Conservation (phyloP, 208 protist species). For the Kentomonas sorsogonicus region DNA sequence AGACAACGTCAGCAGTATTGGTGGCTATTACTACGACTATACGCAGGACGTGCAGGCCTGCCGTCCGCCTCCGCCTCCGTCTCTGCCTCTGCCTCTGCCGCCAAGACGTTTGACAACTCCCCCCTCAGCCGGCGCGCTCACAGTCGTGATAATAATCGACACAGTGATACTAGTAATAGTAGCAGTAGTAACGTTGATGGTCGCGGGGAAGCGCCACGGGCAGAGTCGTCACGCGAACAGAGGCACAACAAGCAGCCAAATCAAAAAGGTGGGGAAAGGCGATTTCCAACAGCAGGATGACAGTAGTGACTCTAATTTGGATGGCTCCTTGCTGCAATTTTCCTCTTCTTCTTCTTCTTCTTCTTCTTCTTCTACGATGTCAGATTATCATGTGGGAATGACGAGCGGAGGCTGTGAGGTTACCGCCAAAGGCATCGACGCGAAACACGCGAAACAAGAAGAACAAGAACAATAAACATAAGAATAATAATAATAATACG, state of each 20-base stretch:
- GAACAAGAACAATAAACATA: background rate
- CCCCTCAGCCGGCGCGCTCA: background rate
- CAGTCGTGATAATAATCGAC: background rate
- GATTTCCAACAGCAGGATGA: background rate
- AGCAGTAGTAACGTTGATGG: background rate
- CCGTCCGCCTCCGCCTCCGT: background rate
- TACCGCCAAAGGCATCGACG: too few species aligned
- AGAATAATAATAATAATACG: conserved; percentile 5
- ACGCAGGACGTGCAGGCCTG: background rate
- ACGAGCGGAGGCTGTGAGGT: too few species aligned
- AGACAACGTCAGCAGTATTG: too few species aligned
- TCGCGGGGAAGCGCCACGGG: background rate
- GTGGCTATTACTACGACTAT: background rate
- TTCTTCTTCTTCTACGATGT: too few species aligned
- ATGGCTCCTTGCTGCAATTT: background rate
- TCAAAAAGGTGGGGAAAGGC: background rate
- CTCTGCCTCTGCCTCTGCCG: background rate
- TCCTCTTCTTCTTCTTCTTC: too few species aligned
- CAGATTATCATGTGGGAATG: too few species aligned
- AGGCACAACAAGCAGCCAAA: background rate
- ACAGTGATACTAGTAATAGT: background rate
- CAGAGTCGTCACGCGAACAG: background rate
- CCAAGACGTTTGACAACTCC: background rate
- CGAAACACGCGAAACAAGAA: background rate
- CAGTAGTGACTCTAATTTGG: background rate